Evolutionary conservation across 768 basidiomycete genomes (phyloP).

Genomic region (Fomitopsis pulvina): DNA sequence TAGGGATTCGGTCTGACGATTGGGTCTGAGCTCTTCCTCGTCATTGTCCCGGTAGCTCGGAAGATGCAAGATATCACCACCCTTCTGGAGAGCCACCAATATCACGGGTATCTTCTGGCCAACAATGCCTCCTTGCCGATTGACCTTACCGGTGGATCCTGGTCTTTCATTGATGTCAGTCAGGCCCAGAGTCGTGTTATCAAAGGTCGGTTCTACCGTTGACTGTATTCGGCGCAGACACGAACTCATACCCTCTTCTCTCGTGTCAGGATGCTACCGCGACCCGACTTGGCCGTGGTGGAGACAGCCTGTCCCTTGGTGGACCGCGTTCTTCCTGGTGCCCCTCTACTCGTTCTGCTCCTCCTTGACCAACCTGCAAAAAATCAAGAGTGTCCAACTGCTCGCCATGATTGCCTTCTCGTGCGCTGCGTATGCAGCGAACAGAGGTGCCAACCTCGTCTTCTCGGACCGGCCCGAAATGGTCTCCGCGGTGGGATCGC

Average conservation of each 20-base stretch:
- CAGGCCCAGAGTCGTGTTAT: conserved; percentile 19
- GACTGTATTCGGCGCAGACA: background rate
- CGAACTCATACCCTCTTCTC: background rate
- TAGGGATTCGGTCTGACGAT: conserved; percentile 83
- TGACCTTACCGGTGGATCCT: conserved; percentile 20
- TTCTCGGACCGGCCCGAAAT: conserved; percentile 67
- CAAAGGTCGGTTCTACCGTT: conserved; percentile 17
- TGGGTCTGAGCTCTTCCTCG: conserved; percentile 74
- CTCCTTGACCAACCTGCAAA: conserved; percentile 73
- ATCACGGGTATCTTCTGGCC: conserved; percentile 46
- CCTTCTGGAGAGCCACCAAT: conserved; percentile 21
- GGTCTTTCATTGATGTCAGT: conserved; percentile 25
- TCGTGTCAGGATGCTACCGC: conserved; percentile 59
- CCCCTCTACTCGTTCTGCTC: conserved; percentile 70
- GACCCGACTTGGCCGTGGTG: conserved; percentile 73
- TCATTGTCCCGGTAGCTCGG: conserved; percentile 56
- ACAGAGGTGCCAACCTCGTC: conserved; percentile 51
- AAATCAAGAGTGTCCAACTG: conserved; percentile 61
- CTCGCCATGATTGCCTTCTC: conserved; percentile 75
- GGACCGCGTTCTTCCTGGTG: conserved; percentile 72
- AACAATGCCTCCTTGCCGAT: conserved; percentile 17
- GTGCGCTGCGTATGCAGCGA: conserved; percentile 67
- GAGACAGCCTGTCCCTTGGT: conserved; percentile 73
- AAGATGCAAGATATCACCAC: conserved; percentile 25
- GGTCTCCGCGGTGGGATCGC: conserved; percentile 71